phyloP scores from a whole-genome alignment of 2,329 filamentous ascomycete species.

The Ophiostoma populinum region DNA sequence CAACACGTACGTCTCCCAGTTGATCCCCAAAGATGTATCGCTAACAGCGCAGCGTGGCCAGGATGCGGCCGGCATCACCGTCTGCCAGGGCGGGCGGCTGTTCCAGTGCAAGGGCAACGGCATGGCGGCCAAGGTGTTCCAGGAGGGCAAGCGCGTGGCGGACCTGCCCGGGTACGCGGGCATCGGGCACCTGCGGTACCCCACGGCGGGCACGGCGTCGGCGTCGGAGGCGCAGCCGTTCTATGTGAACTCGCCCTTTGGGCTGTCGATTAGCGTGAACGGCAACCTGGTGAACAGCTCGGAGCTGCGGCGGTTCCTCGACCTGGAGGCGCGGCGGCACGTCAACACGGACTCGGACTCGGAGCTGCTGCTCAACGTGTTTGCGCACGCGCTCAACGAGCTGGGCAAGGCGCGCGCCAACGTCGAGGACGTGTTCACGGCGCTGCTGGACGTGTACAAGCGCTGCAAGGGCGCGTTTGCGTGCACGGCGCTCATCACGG shows the following conservation, averaged over 20 bases:
- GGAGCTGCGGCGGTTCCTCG: constrained; percentile 53
- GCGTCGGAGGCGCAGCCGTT: constrained; percentile 74
- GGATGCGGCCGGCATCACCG: constrained; percentile 79
- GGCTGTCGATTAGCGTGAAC: constrained; percentile 68
- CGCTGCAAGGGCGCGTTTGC: constrained; percentile 65
- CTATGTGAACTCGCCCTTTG: constrained; percentile 77
- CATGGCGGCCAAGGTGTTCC: constrained; percentile 58
- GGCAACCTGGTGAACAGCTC: constrained; percentile 71
- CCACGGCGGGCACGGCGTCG: constrained; percentile 65
- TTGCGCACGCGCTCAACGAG: constrained; percentile 68
- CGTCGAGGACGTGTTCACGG: constrained; percentile 59
- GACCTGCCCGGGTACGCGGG: constrained; percentile 67
- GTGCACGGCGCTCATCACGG: constrained; percentile 70
- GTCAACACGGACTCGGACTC: constrained; percentile 85
- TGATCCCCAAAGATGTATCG: neutral
- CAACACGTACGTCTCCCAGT: constrained; percentile 24
- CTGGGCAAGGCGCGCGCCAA: constrained; percentile 76
- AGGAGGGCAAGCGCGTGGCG: constrained; percentile 52
- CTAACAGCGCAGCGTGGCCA: constrained; percentile 41
- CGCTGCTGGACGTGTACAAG: constrained; percentile 55
- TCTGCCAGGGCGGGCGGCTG: constrained; percentile 56
- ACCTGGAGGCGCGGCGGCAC: constrained; percentile 64
- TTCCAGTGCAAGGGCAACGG: constrained; percentile 86
- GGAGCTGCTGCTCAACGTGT: constrained; percentile 77
- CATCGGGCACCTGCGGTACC: constrained; percentile 70